These are phyloP conservation scores for Gardenia jasminoides DNA, from an alignment of 257 asterid genomes.

Conservation along the genomic window DNA sequence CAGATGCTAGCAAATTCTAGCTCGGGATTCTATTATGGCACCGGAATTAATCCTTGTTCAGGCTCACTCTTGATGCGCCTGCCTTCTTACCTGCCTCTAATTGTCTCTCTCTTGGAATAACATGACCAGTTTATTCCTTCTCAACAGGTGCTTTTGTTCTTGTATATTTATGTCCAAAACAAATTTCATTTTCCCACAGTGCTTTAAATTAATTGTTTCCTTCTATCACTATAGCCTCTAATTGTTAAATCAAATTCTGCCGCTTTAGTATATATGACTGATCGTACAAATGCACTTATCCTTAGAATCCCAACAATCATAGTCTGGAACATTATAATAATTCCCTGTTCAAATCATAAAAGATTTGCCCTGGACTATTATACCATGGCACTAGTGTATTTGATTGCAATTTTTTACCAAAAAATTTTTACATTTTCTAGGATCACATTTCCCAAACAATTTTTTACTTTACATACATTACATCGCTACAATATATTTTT, in stretches of 20 bases:
- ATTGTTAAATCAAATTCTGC: conserved; percentile 4
- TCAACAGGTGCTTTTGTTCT: neutral
- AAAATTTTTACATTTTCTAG: too few species aligned
- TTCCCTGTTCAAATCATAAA: neutral
- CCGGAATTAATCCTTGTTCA: neutral
- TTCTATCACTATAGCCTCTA: neutral
- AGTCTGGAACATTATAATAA: conserved; percentile 15
- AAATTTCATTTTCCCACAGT: neutral
- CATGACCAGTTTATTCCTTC: neutral
- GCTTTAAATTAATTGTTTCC: neutral
- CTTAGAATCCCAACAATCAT: conserved; percentile 24
- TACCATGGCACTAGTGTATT: neutral
- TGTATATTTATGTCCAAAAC: neutral
- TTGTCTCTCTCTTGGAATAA: neutral
- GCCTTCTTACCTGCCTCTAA: neutral
- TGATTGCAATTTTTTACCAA: too few species aligned
- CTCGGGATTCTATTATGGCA: neutral
- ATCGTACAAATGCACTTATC: neutral
- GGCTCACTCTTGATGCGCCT: conserved; percentile 7
- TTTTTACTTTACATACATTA: too few species aligned
- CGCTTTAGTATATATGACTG: conserved; percentile 11
- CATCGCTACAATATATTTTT: too few species aligned
- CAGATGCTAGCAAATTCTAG: neutral
- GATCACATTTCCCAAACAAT: too few species aligned
- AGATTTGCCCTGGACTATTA: neutral